phyloP scores from a whole-genome alignment of 805 yeast genomes.

The Starmerella bombi region DNA sequence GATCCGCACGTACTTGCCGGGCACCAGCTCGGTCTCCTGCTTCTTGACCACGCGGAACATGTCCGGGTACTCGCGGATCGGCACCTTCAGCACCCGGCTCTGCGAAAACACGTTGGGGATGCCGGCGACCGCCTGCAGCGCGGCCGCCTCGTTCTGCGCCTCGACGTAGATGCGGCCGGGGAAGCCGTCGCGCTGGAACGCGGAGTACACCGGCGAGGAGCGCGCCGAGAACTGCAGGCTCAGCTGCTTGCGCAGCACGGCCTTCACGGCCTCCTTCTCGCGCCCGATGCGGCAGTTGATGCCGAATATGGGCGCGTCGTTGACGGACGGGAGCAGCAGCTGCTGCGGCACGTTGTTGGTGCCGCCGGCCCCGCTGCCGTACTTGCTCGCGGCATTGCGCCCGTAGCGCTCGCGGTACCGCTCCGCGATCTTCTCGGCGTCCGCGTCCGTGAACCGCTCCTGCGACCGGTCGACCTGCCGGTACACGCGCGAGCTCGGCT shows the following conservation, averaged over 20 bases:
- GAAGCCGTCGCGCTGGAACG: conserved; percentile 88
- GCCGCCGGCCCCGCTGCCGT: conserved; percentile 64
- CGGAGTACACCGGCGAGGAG: conserved; percentile 75
- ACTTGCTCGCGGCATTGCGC: conserved; percentile 63
- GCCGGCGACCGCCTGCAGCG: conserved; percentile 76
- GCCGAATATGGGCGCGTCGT: conserved; percentile 94
- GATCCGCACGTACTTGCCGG: conserved; percentile 85
- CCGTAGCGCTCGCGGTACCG: conserved; percentile 88
- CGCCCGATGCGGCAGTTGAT: conserved; percentile 84
- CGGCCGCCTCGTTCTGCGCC: conserved; percentile 87
- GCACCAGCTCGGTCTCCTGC: conserved; percentile 73
- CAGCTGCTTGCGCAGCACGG: conserved; percentile 68
- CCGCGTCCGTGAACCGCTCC: conserved; percentile 80
- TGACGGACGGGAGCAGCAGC: conserved; percentile 83
- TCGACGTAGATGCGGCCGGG: conserved; percentile 87
- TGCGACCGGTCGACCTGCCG: conserved; percentile 57
- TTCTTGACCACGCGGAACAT: conserved; percentile 79
- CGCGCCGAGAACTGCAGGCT: conserved; percentile 60
- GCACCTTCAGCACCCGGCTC: conserved; percentile 65
- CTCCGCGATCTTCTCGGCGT: conserved; percentile 87
- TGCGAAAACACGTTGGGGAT: conserved; percentile 68
- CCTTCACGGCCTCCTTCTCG: conserved; percentile 81
- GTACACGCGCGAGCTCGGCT: conserved; percentile 53
- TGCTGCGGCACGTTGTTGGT: conserved; percentile 68
- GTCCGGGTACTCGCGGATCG: conserved; percentile 91